These are phyloP conservation scores for Collybia sp. DNA, from an alignment of 768 basidiomycete species.

Conservation along the genomic window DNA sequence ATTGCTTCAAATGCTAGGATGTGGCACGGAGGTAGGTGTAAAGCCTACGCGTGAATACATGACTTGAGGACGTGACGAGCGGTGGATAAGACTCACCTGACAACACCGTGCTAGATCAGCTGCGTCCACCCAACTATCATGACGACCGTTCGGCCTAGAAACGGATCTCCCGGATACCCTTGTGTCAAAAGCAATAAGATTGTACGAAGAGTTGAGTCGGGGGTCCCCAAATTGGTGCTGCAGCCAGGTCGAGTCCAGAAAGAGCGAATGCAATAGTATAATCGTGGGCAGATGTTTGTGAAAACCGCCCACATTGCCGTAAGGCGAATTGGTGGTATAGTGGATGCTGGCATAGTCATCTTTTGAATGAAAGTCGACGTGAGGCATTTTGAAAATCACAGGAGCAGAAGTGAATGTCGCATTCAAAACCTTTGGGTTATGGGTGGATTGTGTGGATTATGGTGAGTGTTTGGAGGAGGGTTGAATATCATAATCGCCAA, in stretches of 20 bases:
- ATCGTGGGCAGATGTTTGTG: conserved; percentile 61
- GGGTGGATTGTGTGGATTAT: no score
- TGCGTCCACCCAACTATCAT: conserved; percentile 76
- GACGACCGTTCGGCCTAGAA: conserved; percentile 45
- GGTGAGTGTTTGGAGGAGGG: no score
- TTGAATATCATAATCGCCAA: no score
- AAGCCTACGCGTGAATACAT: conserved; percentile 30
- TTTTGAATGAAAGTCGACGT: conserved; percentile 55
- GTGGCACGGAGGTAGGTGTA: conserved; percentile 65
- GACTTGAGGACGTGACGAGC: background rate
- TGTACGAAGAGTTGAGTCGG: conserved; percentile 51
- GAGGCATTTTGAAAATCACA: conserved; percentile 45
- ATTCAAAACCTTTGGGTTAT: no score
- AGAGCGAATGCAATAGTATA: conserved; percentile 62
- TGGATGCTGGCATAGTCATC: conserved; percentile 69
- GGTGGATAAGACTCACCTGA: conserved; percentile 37
- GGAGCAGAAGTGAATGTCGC: background rate
- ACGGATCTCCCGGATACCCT: conserved; percentile 57
- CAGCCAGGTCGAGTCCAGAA: conserved; percentile 69
- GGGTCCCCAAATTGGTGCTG: conserved; percentile 63
- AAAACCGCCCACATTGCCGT: conserved; percentile 61
- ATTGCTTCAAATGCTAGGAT: conserved; percentile 65
- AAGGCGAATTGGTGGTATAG: conserved; percentile 63
- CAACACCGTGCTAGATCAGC: conserved; percentile 69
- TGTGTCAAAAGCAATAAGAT: conserved; percentile 74